Conservation (phyloP, 257 asterid species). For the Apocynum venetum region DNA sequence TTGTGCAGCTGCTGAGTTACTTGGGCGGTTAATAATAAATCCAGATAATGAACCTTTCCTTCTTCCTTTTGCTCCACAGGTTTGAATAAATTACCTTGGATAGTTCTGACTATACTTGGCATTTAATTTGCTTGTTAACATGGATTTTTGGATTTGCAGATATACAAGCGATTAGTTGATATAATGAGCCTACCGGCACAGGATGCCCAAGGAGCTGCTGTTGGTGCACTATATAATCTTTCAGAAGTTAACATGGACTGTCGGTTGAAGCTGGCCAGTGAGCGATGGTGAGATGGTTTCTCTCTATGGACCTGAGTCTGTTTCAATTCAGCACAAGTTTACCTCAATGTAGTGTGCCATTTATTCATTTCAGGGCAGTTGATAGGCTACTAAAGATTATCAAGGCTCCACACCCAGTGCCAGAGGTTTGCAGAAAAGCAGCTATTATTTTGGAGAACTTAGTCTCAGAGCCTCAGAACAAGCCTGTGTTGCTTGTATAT, state of each 20-base stretch:
- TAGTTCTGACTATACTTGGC: neutral
- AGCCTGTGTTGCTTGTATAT: slow-evolving; percentile 61
- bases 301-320: neutral
- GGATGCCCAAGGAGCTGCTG: slow-evolving; percentile 96
- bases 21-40: slow-evolving; percentile 86
- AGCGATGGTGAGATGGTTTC: slow-evolving; percentile 61
- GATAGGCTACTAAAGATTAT: slow-evolving; percentile 86
- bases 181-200: slow-evolving; percentile 79
- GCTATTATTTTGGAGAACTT: slow-evolving; percentile 82
- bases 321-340: neutral
- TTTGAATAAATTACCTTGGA: slow-evolving; percentile 15
- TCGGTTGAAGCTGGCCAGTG: slow-evolving; percentile 88
- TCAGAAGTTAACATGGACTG: slow-evolving; percentile 89
- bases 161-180: slow-evolving; percentile 77
- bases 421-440: slow-evolving; percentile 94
- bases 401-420: slow-evolving; percentile 78
- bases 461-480: slow-evolving; percentile 97
- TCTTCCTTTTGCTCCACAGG: slow-evolving; percentile 86
- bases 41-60: slow-evolving; percentile 94
- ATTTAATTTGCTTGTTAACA: slow-evolving; percentile 6
- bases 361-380: slow-evolving; percentile 61
- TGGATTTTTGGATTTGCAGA: slow-evolving; percentile 37
- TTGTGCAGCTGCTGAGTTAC: slow-evolving; percentile 91
- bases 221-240: slow-evolving; percentile 88
- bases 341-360: neutral